Evolutionary conservation across 306 rosid genomes (phyloP).

Genomic region (Malus sieversii): DNA sequence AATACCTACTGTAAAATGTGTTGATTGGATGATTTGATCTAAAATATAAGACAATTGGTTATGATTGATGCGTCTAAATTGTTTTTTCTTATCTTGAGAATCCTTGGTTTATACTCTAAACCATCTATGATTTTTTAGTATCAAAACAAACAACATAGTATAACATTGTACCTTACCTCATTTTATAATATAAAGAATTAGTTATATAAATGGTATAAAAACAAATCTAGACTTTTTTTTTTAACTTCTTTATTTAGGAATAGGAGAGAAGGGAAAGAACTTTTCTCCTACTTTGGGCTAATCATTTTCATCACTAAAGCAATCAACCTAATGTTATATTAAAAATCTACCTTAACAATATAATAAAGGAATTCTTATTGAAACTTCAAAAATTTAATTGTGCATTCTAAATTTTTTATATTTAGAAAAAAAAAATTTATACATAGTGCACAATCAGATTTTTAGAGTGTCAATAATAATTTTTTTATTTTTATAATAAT

Average conservation of each 20-base stretch:
- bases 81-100: background rate
- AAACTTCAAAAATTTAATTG: too few relatives aligned
- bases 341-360: background rate
- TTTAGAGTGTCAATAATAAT: too few relatives aligned
- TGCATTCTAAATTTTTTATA: too few relatives aligned
- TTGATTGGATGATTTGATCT: background rate
- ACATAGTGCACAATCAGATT: too few relatives aligned
- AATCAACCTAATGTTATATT: too few relatives aligned
- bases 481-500: too few relatives aligned
- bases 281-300: background rate
- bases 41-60: background rate
- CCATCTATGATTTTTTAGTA: background rate
- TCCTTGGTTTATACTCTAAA: background rate
- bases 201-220: too few relatives aligned
- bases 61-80: background rate
- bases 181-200: too few relatives aligned
- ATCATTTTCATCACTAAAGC: background rate
- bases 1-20: too few relatives aligned
- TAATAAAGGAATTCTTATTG: too few relatives aligned
- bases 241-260: background rate
- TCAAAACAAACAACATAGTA: background rate
- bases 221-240: background rate
- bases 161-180: background rate
- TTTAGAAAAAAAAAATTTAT: too few relatives aligned
- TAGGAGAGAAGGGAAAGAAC: background rate